Evolutionary conservation across 257 asterid genomes (phyloP), one percentile per base, ranked within the genome.

Genomic region (Catharanthus roseus): DNA sequence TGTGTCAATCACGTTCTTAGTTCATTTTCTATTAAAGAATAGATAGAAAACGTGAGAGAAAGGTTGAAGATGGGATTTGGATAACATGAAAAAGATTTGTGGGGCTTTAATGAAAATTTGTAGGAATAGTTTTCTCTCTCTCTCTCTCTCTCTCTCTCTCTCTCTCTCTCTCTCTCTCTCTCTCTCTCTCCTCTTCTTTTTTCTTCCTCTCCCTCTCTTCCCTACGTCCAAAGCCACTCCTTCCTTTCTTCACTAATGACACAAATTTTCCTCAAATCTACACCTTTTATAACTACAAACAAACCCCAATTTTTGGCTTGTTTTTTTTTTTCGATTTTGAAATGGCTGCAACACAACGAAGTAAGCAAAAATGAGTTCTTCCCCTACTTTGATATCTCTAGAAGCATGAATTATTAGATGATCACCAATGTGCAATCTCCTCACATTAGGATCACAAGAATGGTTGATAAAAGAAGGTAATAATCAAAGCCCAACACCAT

Each of bases 371-470:
- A 89, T 85, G 2, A 90, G 86, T 82, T 90, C 97, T 67, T 93
- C 96, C 6, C 97, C 96, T 0, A 86, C 89, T 85, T 87, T 90
- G 70, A 93, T 34, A 10, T 93, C 97, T 55, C 86, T 79, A 21
- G 89, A 54, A 50, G 97, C 93, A 72, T 87, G 96, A 34, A 93
- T 84, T n/a, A 78, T 45, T 9, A 87, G 74, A 12, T 90, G 82
- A 65, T 92, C 95, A 9, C 98, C 98, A 23, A 93, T 56, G 77
- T 90, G 97, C 77, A 86, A 74, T 0, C 96, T 86, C 82, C 98
- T 78, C 33, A 76, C 88, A n/a, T 88, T 92, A 3, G 98, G 98
- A 56, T 86, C 87, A 41, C 97, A 92, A 1, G 98, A 90, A 73
- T 90, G 97, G 79, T 88, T 92, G 19, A 92, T 73, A 28, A 88